Conservation (phyloP, 345 rosid species). For the Cardamine occulta region DNA sequence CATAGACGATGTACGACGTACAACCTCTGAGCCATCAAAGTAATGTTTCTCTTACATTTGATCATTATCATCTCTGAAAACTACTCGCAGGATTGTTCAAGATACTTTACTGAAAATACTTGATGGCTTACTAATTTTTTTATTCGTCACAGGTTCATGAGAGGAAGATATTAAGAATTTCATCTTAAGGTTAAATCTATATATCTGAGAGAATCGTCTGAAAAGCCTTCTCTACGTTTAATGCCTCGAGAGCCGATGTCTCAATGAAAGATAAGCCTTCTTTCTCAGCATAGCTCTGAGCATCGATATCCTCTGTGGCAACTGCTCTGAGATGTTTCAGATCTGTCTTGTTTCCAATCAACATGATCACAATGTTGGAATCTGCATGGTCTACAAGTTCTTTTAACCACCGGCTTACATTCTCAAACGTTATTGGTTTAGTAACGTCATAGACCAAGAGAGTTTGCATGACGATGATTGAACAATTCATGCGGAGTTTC, state of each 20-base stretch:
- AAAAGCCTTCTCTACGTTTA: conserved; percentile 87
- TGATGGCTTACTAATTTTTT: too few relatives aligned
- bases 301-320: conserved; percentile 89
- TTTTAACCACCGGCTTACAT: conserved; percentile 90
- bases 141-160: too few relatives aligned
- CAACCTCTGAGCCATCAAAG: too few relatives aligned
- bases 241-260: conserved; percentile 92
- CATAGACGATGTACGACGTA: too few relatives aligned
- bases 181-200: too few relatives aligned
- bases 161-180: too few relatives aligned
- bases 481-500: too few relatives aligned
- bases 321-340: conserved; percentile 94
- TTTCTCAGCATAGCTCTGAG: conserved; percentile 85
- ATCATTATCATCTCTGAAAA: too few relatives aligned
- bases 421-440: conserved; percentile 87
- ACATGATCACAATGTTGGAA: conserved; percentile 89
- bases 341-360: conserved; percentile 96
- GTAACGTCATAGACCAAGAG: conserved; percentile 91
- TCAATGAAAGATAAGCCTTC: conserved; percentile 92
- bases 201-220: conserved; percentile 79
- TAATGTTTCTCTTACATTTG: too few relatives aligned
- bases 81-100: too few relatives aligned
- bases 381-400: conserved; percentile 97
- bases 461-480: too few relatives aligned
- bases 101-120: too few relatives aligned